Evolutionary conservation across 345 rosid species (phyloP).

Genomic region (Hypericum perforatum): DNA sequence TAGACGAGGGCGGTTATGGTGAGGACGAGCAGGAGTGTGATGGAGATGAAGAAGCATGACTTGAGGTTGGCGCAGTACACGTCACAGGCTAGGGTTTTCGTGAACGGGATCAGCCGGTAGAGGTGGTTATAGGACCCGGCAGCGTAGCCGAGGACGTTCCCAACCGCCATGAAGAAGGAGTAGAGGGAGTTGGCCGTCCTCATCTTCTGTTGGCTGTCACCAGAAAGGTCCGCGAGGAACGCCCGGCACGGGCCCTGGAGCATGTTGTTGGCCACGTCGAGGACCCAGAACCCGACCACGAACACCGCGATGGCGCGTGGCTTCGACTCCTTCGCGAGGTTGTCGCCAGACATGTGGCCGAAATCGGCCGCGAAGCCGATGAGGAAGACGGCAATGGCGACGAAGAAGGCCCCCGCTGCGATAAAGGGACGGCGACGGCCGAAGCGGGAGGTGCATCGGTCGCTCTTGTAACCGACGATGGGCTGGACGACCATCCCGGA

Average conservation of each 20-base stretch:
- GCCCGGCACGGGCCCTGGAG: constrained; percentile 5
- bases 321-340: neutral
- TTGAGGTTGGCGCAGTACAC: neutral
- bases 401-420: neutral
- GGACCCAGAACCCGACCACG: constrained; percentile 3
- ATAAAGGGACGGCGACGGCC: constrained; percentile 7
- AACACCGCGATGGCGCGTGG: neutral
- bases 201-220: neutral
- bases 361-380: constrained; percentile 3
- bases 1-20: neutral
- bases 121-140: neutral
- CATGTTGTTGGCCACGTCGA: constrained; percentile 1
- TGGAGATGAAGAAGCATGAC: neutral
- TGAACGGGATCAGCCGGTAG: neutral
- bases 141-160: constrained; percentile 1
- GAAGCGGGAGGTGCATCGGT: constrained; percentile 5
- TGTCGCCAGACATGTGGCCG: constrained; percentile 1
- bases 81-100: neutral
- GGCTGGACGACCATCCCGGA: constrained; percentile 1
- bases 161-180: neutral
- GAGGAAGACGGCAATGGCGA: constrained; percentile 1
- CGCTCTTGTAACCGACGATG: constrained; percentile 2
- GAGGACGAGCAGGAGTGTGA: neutral
- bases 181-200: neutral
- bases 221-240: neutral